These are phyloP conservation scores for Bryoerythrophyllum caledonicum DNA, from an alignment of 225 moss, liverwort and hornwort species.

Conservation along the genomic window DNA sequence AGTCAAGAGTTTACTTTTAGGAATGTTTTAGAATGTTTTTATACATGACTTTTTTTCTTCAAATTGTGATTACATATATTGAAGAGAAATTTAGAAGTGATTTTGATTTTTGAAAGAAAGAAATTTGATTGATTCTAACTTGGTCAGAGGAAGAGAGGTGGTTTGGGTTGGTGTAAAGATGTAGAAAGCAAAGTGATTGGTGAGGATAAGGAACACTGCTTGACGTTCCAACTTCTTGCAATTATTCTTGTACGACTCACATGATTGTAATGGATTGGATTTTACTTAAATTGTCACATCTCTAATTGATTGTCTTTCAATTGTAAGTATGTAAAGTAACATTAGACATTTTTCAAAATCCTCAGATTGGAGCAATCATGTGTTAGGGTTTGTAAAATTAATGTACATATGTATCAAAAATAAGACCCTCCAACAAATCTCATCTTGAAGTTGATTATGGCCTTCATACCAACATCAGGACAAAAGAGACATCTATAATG, in stretches of 20 bases:
- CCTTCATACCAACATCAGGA: too few species aligned
- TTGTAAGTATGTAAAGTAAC: too few species aligned
- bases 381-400: background rate
- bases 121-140: too few species aligned
- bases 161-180: background rate
- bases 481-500: too few species aligned
- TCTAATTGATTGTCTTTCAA: too few species aligned
- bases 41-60: too few species aligned
- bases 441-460: background rate
- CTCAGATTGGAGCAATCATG: too few species aligned
- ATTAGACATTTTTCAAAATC: too few species aligned
- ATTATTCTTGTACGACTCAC: background rate
- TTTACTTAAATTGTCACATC: too few species aligned
- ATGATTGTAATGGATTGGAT: background rate
- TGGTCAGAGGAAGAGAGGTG: background rate
- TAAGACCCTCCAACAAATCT: background rate
- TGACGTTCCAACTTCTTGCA: background rate
- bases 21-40: too few species aligned
- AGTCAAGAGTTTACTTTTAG: too few species aligned
- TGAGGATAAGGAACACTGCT: background rate
- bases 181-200: background rate
- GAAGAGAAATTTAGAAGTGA: background rate
- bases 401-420: background rate
- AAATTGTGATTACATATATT: too few species aligned
- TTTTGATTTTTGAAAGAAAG: background rate